A percentile compares a stretch with the other conserved stretches of the same genome.
Conservation (phyloP, 208 protist species). For the Lotmaria passim region DNA sequence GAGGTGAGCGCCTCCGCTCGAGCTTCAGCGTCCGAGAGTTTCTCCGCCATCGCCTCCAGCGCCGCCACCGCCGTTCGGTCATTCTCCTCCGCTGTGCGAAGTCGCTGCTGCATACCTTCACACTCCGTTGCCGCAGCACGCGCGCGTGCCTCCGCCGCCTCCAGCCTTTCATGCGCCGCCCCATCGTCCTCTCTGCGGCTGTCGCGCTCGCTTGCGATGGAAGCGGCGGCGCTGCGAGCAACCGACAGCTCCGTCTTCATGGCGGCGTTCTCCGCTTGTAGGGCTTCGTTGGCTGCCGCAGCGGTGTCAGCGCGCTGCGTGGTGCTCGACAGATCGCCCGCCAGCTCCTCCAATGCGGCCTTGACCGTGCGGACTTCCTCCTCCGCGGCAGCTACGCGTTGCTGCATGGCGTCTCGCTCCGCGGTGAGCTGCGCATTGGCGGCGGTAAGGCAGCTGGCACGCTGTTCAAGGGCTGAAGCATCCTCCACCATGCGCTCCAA, state of each 20-base stretch:
- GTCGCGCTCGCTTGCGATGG: too few relatives aligned
- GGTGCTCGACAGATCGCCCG: background rate
- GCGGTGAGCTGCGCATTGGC: background rate
- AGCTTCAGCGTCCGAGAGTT: too few relatives aligned
- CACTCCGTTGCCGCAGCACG: too few relatives aligned
- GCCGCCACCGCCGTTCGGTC: too few relatives aligned
- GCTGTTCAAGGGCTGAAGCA: background rate
- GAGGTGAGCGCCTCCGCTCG: too few relatives aligned
- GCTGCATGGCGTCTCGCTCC: background rate
- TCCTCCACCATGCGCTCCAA: background rate
- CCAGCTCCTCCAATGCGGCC: slow-evolving; percentile 10
- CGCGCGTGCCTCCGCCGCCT: too few relatives aligned
- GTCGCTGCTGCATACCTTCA: too few relatives aligned
- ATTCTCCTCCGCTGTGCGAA: too few relatives aligned
- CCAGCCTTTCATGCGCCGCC: too few relatives aligned
- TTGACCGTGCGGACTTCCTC: slow-evolving; percentile 2
- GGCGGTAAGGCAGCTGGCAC: background rate
- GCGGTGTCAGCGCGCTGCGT: background rate
- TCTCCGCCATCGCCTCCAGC: too few relatives aligned
- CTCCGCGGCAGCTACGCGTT: background rate
- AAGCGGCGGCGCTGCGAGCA: background rate
- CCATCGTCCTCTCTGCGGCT: too few relatives aligned
- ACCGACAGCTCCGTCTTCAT: background rate
- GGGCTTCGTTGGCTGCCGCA: background rate
- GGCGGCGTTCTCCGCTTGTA: slow-evolving; percentile 1